A percentile compares a stretch with the other conserved stretches of the same genome.
phyloP scores from a whole-genome alignment of 1,139 yeast species.

The Debaryomyces psychrophilus region DNA sequence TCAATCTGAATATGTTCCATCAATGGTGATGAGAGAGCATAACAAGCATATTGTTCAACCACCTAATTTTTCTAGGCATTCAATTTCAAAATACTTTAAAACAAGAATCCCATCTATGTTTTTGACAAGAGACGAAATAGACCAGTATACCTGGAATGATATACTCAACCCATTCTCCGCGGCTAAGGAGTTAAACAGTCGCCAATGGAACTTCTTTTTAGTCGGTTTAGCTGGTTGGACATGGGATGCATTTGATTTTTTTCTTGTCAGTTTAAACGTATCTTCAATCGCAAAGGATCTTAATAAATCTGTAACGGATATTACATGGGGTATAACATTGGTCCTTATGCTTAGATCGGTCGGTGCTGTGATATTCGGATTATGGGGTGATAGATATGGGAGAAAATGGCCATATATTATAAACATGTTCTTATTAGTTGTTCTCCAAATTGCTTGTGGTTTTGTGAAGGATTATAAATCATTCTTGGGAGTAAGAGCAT shows the following conservation, averaged over 20 bases:
- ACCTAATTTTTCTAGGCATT: constrained; percentile 31
- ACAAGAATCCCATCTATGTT: constrained; percentile 38
- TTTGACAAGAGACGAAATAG: constrained; percentile 34
- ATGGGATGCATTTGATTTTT: constrained; percentile 75
- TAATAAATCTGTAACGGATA: constrained; percentile 46
- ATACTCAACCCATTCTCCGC: constrained; percentile 37
- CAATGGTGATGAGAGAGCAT: constrained; percentile 25
- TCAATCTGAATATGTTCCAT: constrained; percentile 8
- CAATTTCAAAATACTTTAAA: constrained; percentile 29
- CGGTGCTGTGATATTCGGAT: constrained; percentile 68
- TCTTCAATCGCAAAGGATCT: constrained; percentile 53
- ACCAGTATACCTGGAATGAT: constrained; percentile 31
- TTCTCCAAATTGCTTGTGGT: constrained; percentile 68
- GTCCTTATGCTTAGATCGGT: constrained; percentile 72
- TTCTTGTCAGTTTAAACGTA: constrained; percentile 63
- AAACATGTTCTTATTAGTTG: constrained; percentile 52
- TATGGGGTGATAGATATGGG: constrained; percentile 64
- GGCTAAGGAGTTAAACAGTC: constrained; percentile 16
- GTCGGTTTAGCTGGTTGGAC: constrained; percentile 51
- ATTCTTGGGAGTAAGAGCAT: constrained; percentile 64
- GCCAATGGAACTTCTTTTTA: constrained; percentile 27
- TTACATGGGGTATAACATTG: constrained; percentile 75
- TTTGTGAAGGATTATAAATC: constrained; percentile 60
- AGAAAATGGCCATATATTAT: constrained; percentile 65
- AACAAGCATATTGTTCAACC: constrained; percentile 37